Base-by-base conservation (phyloP, 2,329 filamentous ascomycete species). In the Monilinia fructicola region DNA sequence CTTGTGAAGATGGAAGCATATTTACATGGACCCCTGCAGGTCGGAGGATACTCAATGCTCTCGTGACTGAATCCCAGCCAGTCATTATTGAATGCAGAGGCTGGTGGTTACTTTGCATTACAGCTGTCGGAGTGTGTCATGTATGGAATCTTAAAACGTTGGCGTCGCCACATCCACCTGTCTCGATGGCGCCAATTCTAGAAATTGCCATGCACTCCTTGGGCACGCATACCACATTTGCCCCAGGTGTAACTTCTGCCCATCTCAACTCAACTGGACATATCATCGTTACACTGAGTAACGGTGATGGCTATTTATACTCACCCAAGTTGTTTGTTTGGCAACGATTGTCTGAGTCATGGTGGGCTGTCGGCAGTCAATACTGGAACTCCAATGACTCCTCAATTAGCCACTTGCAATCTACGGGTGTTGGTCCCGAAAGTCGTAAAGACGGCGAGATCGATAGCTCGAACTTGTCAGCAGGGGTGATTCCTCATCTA, bases 351-450 rank as follows among this genome's bases (percentile, higher is more conserved):
- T 96, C 93, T 2, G 96, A 99, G 76, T 86, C 92, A 2, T 99
- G 95, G 95, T 99, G 95, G 93, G 94, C 94, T 0, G 93, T 98
- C 0, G 93, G 93, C 23, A 96, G 92, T 72, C 95, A 99, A 76
- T 99, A 99, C 77, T 99, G 95, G 96, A 98, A 99, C 78, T 96
- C 93, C 0, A 96, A 93, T 64, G 95, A 97, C 74, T 93, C 92
- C 1, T 93, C 93, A 0, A 87, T 97, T 64, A 89, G 90, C 58
- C 91, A 93, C 61, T 79, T 97, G 48, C 88, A 92, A 71, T 87
- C 91, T 2, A 89, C 87, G 1, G 87, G 87, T 12, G 84, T 89
- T 10, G 87, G 89, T 0, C 82, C 87, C 2, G 81, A 82, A 52
- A 78, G 81, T 11, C 42, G 81, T 81, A 67, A 77, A 72, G 79